Evolutionary conservation across 2,329 filamentous ascomycete species (phyloP), one percentile per base, ranked within the genome.

Genomic region (Drechslerella dactyloides): DNA sequence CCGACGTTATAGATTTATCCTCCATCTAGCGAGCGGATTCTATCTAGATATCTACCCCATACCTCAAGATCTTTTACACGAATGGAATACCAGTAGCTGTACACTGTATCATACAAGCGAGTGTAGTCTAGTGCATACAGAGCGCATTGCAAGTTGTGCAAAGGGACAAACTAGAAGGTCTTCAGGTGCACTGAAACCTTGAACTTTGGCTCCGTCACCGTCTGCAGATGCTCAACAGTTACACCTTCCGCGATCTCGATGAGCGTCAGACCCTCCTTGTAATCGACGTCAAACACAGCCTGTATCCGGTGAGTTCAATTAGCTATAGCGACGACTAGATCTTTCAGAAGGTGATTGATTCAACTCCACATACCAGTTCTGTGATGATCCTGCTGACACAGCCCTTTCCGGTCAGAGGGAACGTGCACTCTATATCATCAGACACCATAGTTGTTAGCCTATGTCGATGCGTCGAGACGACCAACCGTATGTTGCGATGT

Each of bases 301-400:
- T 72, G 46, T n/a, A 53, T 46, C 84, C 87, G n/a, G n/a, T n/a
- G n/a, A 66, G 10, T 27, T 0, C 19, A 1, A 48, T 58, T 40
- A 44, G 15, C 44, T 74, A 58, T 69, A 70, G 37, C 44, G 33
- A 60, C 6, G 7, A 37, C 17, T 50, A 50, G 21, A 19, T 30
- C 27, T 6, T 1, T 33, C 19, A 13, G 4, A 46, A 19, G 54
- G 42, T 55, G n/a, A 55, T 59, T 11, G 8, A 8, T 44, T 0
- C 15, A n/a, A 83, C 86, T 81, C 78, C 88, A 87, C 50, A 23
- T 51, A 72, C 68, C 77, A 93, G 79, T 75, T 94, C 88, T 0
- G 87, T 90, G 65, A 90, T 89, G 66, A 90, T 89, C 1, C 86
- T 89, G 81, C 86, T 89, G 6, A 89, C 87, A n/a, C 86, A 85